A percentile compares a stretch with the other conserved stretches of the same genome.
phyloP scores from a whole-genome alignment of 2,329 filamentous ascomycete genomes.

The Trichophyton equinum region DNA sequence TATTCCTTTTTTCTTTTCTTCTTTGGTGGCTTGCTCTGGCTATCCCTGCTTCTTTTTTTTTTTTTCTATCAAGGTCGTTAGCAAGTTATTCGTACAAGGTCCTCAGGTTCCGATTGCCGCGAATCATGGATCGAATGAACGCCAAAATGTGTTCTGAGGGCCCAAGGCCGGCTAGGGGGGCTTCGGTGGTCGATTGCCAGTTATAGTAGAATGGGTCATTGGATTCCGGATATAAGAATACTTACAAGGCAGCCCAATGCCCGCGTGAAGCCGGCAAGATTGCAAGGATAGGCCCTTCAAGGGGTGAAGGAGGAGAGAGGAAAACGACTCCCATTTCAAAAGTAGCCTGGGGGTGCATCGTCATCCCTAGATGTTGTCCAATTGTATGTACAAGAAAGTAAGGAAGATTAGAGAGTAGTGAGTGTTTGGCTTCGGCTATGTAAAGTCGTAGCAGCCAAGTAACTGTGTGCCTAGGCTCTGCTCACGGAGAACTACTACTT shows the following conservation, averaged over 20 bases:
- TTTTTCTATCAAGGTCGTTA: background rate
- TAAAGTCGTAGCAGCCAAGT: conserved; percentile 79
- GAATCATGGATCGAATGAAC: background rate
- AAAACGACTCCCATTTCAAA: background rate
- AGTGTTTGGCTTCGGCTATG: conserved; percentile 28
- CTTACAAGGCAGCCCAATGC: background rate
- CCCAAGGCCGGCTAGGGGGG: background rate
- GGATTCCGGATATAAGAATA: background rate
- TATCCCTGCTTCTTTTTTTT: conserved; percentile 1
- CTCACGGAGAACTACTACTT: conserved; percentile 75
- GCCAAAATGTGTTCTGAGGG: background rate
- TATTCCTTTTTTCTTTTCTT: background rate
- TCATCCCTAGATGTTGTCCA: background rate
- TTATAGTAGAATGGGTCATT: background rate
- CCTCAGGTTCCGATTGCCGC: background rate
- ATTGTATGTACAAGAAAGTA: background rate
- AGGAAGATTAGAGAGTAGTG: background rate
- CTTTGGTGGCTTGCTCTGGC: background rate
- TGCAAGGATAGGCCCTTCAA: background rate
- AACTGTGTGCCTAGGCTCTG: conserved; percentile 53
- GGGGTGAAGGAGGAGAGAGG: background rate
- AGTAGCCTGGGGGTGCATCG: background rate
- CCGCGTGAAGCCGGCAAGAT: background rate
- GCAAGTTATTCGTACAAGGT: background rate
- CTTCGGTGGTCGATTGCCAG: background rate